Conservation (phyloP, 1,284 basidiomycete genomes). For the Boletus smithii region DNA sequence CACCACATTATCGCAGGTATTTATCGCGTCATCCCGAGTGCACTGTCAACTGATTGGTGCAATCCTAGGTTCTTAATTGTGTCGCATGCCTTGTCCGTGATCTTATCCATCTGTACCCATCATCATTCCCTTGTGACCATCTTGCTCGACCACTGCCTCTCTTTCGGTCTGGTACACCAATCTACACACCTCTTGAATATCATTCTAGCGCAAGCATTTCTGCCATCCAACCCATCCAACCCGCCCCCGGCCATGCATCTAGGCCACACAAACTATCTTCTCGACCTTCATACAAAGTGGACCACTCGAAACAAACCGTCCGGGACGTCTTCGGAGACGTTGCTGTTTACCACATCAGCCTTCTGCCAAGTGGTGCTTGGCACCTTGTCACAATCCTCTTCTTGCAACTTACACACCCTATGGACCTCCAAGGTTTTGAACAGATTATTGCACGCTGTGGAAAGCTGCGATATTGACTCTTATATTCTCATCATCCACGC, state of each 20-base stretch:
- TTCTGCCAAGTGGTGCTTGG: constrained; percentile 25
- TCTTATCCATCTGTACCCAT: constrained; percentile 43
- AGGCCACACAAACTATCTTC: constrained; percentile 41
- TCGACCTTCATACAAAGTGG: constrained; percentile 38
- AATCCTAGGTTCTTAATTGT: constrained; percentile 43
- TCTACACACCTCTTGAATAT: constrained; percentile 44
- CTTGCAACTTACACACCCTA: constrained; percentile 9
- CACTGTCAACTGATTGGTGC: constrained; percentile 6
- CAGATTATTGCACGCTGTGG: constrained; percentile 32
- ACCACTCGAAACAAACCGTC: constrained; percentile 11
- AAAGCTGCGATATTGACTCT: constrained; percentile 23
- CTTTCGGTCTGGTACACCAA: constrained; percentile 41
- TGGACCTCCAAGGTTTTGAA: constrained; percentile 42
- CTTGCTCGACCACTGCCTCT: constrained; percentile 47
- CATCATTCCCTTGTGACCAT: constrained; percentile 45
- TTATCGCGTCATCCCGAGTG: constrained; percentile 5
- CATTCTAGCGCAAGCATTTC: constrained; percentile 35
- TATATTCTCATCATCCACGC: constrained; percentile 18
- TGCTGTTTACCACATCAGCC: constrained; percentile 29
- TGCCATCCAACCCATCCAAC: constrained; percentile 15
- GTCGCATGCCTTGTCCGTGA: constrained; percentile 49
- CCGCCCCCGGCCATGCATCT: constrained; percentile 38
- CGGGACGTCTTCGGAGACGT: not conserved
- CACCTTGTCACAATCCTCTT: constrained; percentile 13
- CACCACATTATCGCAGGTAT: constrained; percentile 48